Base-by-base conservation (phyloP, 2,329 filamentous ascomycete species). In the Hymenoscyphus linearis region DNA sequence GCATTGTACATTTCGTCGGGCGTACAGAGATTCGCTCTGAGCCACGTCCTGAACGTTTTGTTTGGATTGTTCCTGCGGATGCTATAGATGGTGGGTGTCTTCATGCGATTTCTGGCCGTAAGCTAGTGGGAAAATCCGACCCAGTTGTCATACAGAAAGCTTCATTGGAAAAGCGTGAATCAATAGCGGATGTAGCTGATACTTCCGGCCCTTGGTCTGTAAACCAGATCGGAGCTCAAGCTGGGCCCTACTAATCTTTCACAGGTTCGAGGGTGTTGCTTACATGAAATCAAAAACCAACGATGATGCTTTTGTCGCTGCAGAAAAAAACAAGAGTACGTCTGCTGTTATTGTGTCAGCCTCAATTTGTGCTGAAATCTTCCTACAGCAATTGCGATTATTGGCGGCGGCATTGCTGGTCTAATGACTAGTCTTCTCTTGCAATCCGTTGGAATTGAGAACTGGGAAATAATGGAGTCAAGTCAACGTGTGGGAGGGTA, bases 381-480 rank as follows among this genome's bases (percentile, higher is more conserved):
- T 52, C 27, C 52, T 27, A 7, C 14, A 58, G 57, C 57, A 14
- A 58, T 89, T 63, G 86, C 79, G 57, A 88, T 89, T 54, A 75
- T 88, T 4, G 86, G 86, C 16, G 86, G 81, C 13, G 86, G 86
- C 6, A 87, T 88, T 80, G 77, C 83, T 1, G 86, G 86, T 0
- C 72, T 89, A 54, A 84, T 88, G 80, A 87, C 63, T 57, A 68
- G 66, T 62, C 36, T 64, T 80, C 67, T 79, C 0, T 73, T 82
- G 0, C 75, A 81, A 73, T 76, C 80, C 73, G 71, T 82, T 2
- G 85, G 67, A 14, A 59, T 69, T 35, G 56, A 65, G 37, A 83
- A 88, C 70, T 79, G 85, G 74, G 79, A 80, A 53, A 85, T 89
- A 60, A 76, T 85, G 18, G 86, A 89, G 70, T 82, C 83, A 0